phyloP scores from a whole-genome alignment of 345 rosid genomes.

The Jatropha curcas region DNA sequence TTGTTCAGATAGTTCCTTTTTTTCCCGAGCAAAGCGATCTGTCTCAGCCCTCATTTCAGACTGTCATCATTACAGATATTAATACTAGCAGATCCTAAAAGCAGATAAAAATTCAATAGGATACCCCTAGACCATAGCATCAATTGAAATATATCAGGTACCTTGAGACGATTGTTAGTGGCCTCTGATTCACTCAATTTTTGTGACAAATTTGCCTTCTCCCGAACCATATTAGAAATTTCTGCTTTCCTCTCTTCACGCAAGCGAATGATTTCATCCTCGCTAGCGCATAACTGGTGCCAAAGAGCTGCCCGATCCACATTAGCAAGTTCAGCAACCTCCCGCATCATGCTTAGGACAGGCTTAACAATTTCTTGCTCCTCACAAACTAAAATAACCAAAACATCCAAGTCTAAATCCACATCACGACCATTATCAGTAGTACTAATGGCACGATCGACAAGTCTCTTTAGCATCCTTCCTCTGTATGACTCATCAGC shows the following conservation, averaged over 20 bases:
- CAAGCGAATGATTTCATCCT: conserved; percentile 70
- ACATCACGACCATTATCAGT: conserved; percentile 60
- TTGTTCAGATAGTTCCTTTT: conserved; percentile 83
- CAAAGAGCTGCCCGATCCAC: conserved; percentile 89
- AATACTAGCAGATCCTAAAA: conserved; percentile 16
- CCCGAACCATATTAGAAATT: conserved; percentile 59
- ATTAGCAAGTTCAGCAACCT: conserved; percentile 88
- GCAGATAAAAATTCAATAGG: conserved; percentile 8
- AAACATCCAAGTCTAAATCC: conserved; percentile 76
- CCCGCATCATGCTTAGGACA: conserved; percentile 80
- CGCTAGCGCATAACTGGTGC: conserved; percentile 82
- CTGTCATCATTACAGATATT: conserved; percentile 47
- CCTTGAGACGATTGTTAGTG: conserved; percentile 72
- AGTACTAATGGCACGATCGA: conserved; percentile 74
- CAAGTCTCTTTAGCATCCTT: conserved; percentile 84
- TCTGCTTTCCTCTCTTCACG: conserved; percentile 76
- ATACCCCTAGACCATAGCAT: conserved; percentile 17
- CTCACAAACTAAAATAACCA: conserved; percentile 76
- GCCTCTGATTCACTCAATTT: conserved; percentile 83
- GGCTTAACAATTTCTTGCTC: conserved; percentile 75
- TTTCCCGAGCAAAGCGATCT: conserved; percentile 82
- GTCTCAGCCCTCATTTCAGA: conserved; percentile 85
- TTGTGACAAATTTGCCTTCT: conserved; percentile 60
- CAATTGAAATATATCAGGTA: conserved; percentile 33
- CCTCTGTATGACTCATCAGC: conserved; percentile 73